These are phyloP conservation scores for Neltuma alba DNA, from an alignment of 306 rosid species.

Conservation along the genomic window DNA sequence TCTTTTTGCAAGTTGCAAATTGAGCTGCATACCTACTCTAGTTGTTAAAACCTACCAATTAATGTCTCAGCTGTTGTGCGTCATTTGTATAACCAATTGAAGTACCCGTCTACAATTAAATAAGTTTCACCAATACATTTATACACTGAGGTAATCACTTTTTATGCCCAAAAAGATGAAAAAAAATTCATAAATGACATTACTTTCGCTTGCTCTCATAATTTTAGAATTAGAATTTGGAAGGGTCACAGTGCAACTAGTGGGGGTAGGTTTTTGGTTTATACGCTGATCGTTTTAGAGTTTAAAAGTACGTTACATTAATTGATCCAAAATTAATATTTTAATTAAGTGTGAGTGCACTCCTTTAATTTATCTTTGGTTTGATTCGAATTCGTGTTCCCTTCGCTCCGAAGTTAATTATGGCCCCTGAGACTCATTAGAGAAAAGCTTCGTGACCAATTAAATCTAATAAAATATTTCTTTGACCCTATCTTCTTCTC, in stretches of 20 bases:
- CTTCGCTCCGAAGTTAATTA: slow-evolving; percentile 40
- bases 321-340: slow-evolving; percentile 25
- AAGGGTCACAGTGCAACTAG: neutral
- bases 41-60: neutral
- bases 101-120: neutral
- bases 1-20: neutral
- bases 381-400: slow-evolving; percentile 29
- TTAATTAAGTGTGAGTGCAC: neutral
- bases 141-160: neutral
- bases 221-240: slow-evolving; percentile 9
- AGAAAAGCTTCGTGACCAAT: neutral
- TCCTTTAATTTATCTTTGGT: slow-evolving; percentile 8
- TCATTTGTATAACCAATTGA: neutral
- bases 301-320: slow-evolving; percentile 1
- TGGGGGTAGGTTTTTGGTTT: slow-evolving; percentile 45
- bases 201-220: neutral
- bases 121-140: neutral
- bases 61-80: neutral
- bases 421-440: neutral
- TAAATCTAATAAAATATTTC: neutral
- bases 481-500: slow-evolving; percentile 3
- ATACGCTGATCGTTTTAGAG: slow-evolving; percentile 13
- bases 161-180: neutral
- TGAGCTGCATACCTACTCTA: neutral
- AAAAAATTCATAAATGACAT: neutral